Evolutionary conservation across 2,329 filamentous ascomycete species (phyloP), one percentile per base, ranked within the genome.

Genomic region (Daldinia sp.): DNA sequence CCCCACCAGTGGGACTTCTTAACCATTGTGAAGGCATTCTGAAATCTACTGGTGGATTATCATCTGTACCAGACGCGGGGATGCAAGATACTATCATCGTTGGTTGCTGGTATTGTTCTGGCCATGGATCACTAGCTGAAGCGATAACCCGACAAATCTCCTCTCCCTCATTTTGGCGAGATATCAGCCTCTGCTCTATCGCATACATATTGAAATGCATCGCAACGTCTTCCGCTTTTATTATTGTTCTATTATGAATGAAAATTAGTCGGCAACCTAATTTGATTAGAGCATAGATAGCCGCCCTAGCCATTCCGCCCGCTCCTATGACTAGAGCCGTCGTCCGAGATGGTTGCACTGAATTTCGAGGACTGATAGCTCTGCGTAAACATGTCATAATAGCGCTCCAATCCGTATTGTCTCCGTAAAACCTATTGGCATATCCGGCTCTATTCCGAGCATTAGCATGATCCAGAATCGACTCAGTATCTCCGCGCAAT

Each of bases 1-100:
- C 90, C 11, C 90, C 90, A 11, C 90, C 90, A 0, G 89, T 91
- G 1, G 85, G 82, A 72, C 89, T 93, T 54, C 81, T 80, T 45
- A 93, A 78, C 90, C 90, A 93, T 57, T 87, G 84, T 35, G 79
- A 70, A 1, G 90, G 90, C 76, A 93, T 84, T 58, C 85, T 87
- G 69, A 93, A 92, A 63, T 90, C 85, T 5, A 89, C 87, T 1
- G 87, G 84, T 8, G 85, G 83, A 27, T 82, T 82, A 43, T 86
- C 85, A 27, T 87, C 83, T 9, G 86, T 80, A 1, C 85, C 83
- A 55, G 88, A 85, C 1, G 88, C 87, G 0, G 90, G 89, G 21
- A 93, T 90, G 68, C 89, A 91, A 1, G 88, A 91, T 0, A 91
- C 80, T 10, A 93, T 84, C 72, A 93, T 87, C 0, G 89, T 92